Evolutionary conservation across 129 eudicot genomes (phyloP).

Genomic region (Tanacetum coccineum): DNA sequence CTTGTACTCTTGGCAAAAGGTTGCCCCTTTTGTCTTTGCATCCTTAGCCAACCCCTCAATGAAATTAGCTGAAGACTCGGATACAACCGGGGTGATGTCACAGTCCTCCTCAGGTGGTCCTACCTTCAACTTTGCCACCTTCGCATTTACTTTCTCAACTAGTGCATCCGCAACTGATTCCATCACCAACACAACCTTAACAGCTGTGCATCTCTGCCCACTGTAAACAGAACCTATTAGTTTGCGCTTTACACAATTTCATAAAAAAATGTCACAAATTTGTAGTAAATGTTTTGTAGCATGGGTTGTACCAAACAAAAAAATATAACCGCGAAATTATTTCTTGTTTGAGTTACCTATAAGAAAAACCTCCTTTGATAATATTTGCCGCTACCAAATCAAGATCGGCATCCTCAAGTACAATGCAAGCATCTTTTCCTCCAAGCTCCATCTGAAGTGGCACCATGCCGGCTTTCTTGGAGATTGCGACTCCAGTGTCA

Average conservation of each 20-base stretch:
- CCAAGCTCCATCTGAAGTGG: constrained; percentile 68
- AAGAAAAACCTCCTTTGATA: constrained; percentile 56
- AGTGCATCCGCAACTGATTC: too few relatives aligned
- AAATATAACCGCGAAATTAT: neutral
- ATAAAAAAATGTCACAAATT: neutral
- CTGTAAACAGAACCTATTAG: constrained; percentile 17
- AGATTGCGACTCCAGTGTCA: constrained; percentile 53
- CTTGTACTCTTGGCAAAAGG: constrained; percentile 61
- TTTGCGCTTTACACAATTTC: neutral
- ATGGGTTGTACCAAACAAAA: neutral
- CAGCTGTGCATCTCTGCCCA: constrained; percentile 25
- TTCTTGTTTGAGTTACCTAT: constrained; percentile 28
- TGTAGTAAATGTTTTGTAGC: neutral
- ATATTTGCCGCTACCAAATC: constrained; percentile 58
- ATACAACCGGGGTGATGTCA: constrained; percentile 59
- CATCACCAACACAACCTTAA: neutral
- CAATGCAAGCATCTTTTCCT: constrained; percentile 58
- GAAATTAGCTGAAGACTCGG: constrained; percentile 55
- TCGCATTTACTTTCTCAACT: too few relatives aligned
- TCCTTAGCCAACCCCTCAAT: constrained; percentile 56
- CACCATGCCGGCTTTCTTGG: constrained; percentile 62
- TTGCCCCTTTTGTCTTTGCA: constrained; percentile 52
- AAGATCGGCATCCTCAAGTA: constrained; percentile 59
- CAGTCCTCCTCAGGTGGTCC: constrained; percentile 56
- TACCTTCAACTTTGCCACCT: constrained; percentile 7